These are phyloP conservation scores for Hura crepitans DNA, from an alignment of 441 rosid genomes.

Conservation along the genomic window DNA sequence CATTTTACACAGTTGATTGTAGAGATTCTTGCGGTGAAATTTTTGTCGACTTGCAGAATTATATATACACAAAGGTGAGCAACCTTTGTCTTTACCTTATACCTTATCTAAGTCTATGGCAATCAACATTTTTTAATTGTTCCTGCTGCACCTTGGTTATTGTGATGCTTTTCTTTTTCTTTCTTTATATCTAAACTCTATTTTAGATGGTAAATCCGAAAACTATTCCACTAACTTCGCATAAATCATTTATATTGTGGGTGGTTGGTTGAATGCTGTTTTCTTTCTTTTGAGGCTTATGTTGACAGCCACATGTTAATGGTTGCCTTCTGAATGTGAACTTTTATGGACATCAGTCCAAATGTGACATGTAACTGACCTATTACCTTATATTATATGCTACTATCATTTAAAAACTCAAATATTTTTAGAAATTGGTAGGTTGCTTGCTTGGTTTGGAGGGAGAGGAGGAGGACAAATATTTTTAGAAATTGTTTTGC, in stretches of 20 bases:
- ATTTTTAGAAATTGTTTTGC: not conserved
- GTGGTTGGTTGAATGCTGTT: not conserved
- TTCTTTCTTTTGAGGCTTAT: slow-evolving; percentile 8
- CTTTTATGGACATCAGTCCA: not conserved
- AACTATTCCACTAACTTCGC: not conserved
- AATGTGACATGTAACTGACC: not conserved
- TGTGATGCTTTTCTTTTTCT: not conserved
- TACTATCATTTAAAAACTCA: not conserved
- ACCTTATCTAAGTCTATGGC: not conserved
- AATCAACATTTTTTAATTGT: not conserved
- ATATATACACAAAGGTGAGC: slow-evolving; percentile 53
- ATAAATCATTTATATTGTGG: not conserved
- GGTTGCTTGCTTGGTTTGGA: not conserved
- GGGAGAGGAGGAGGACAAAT: not conserved
- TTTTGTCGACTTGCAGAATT: slow-evolving; percentile 69
- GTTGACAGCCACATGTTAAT: not conserved
- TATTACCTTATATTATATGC: not conserved
- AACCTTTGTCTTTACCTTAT: not conserved
- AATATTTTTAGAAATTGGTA: not conserved
- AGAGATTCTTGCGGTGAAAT: slow-evolving; percentile 80
- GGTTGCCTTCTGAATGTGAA: not conserved
- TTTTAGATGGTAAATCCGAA: not conserved
- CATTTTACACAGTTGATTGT: slow-evolving; percentile 74
- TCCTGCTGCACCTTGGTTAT: not conserved
- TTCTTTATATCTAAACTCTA: not conserved